Evolutionary conservation across 1,284 basidiomycete species (phyloP).

Genomic region (Moesziomyces sp.): DNA sequence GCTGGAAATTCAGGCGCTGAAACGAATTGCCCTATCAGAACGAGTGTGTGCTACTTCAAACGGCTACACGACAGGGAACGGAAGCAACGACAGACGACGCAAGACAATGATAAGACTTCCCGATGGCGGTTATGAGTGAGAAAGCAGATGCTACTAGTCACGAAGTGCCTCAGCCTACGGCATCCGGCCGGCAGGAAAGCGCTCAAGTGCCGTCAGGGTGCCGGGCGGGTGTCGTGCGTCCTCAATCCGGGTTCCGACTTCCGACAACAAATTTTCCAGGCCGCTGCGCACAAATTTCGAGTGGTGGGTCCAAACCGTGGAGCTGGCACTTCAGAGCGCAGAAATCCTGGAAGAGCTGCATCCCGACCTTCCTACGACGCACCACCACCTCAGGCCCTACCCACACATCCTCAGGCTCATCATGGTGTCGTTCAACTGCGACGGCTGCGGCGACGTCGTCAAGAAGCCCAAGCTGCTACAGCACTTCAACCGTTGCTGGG

Average conservation of each 20-base stretch:
- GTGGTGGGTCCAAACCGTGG: constrained; percentile 8
- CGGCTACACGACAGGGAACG: no score
- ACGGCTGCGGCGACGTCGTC: constrained; percentile 65
- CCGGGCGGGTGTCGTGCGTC: no score
- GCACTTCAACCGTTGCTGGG: constrained; percentile 62
- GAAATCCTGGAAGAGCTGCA: background rate
- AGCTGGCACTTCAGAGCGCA: background rate
- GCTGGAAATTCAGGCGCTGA: no score
- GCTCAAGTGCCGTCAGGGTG: no score
- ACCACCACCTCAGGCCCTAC: background rate
- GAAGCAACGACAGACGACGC: no score
- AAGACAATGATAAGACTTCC: no score
- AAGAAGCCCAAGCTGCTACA: constrained; percentile 67
- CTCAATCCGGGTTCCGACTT: constrained; percentile 4
- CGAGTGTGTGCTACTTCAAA: no score
- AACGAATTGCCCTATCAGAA: no score
- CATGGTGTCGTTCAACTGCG: constrained; percentile 66
- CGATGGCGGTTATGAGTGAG: no score
- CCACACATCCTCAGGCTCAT: background rate
- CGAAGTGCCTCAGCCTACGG: no score
- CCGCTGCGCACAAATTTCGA: constrained; percentile 8
- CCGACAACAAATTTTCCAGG: constrained; percentile 6
- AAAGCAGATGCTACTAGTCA: no score
- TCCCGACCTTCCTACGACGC: background rate
- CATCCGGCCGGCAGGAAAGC: no score